phyloP scores from a whole-genome alignment of 805 yeast species.

The Millerozyma miso region DNA sequence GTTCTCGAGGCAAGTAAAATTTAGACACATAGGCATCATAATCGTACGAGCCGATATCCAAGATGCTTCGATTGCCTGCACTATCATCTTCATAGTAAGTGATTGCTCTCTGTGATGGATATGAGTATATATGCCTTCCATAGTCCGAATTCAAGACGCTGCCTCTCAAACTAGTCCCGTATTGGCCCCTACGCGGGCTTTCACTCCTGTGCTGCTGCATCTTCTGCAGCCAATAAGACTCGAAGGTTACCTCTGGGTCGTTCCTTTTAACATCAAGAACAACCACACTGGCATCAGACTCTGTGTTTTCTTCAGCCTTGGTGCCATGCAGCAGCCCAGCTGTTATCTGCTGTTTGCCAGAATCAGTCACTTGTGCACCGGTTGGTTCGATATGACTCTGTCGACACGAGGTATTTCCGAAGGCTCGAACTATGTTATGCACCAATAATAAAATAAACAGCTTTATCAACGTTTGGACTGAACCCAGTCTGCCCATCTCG shows the following conservation, averaged over 20 bases:
- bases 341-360: neutral
- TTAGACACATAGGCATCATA: constrained; percentile 14
- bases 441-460: neutral
- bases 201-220: neutral
- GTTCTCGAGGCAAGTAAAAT: constrained; percentile 16
- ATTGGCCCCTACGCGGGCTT: constrained; percentile 1
- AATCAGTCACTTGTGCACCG: neutral
- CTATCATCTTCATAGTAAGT: neutral
- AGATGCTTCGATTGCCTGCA: neutral
- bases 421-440: neutral
- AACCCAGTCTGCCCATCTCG: neutral
- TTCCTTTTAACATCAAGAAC: constrained; percentile 3
- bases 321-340: neutral
- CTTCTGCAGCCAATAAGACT: neutral
- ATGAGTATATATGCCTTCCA: neutral
- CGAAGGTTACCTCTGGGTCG: constrained; percentile 1
- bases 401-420: neutral
- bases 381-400: neutral
- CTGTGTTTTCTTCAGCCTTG: neutral
- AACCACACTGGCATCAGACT: constrained; percentile 5
- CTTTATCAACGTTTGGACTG: neutral
- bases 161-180: constrained; percentile 6
- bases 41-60: constrained; percentile 7
- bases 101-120: neutral
- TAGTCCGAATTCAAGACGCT: neutral